Evolutionary conservation across 495 filamentous ascomycete genomes (phyloP).

Genomic region (Platismatia glauca): DNA sequence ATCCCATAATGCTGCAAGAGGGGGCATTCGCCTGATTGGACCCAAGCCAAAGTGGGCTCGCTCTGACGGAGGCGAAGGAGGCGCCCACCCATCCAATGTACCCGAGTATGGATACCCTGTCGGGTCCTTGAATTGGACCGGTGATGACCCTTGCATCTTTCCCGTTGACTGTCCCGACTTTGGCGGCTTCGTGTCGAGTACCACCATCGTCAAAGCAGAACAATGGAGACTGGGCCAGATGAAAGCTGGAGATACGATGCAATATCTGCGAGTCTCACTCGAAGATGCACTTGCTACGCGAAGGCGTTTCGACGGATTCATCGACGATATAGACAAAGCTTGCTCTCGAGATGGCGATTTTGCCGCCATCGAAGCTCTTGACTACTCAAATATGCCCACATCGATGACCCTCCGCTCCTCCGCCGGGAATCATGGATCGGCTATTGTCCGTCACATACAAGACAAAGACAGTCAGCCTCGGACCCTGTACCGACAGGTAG

Average conservation of each 20-base stretch:
- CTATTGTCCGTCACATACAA: constrained; percentile 33
- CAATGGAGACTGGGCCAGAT: constrained; percentile 54
- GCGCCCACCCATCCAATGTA: constrained; percentile 50
- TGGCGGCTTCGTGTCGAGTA: constrained; percentile 48
- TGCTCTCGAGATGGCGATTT: constrained; percentile 19
- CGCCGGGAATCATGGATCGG: constrained; percentile 25
- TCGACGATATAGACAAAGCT: constrained; percentile 29
- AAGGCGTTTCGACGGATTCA: constrained; percentile 30
- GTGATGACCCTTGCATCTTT: constrained; percentile 51
- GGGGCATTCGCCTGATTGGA: constrained; percentile 49
- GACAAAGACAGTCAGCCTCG: constrained; percentile 33
- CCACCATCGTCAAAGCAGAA: constrained; percentile 46
- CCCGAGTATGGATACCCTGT: constrained; percentile 52
- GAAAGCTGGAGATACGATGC: constrained; percentile 47
- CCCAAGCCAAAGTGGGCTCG: constrained; percentile 49
- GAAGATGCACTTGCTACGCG: constrained; percentile 36
- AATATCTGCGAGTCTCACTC: constrained; percentile 37
- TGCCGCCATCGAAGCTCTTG: constrained; percentile 25
- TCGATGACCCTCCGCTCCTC: constrained; percentile 8
- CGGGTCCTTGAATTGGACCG: constrained; percentile 49
- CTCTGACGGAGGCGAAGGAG: constrained; percentile 50
- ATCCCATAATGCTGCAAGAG: constrained; percentile 49
- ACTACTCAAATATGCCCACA: constrained; percentile 13
- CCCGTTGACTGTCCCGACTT: constrained; percentile 50
- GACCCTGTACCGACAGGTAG: constrained; percentile 43